Evolutionary conservation across 192 early-diverging fungal genomes (phyloP).

Genomic region (Rhizoclosmatium sp.): DNA sequence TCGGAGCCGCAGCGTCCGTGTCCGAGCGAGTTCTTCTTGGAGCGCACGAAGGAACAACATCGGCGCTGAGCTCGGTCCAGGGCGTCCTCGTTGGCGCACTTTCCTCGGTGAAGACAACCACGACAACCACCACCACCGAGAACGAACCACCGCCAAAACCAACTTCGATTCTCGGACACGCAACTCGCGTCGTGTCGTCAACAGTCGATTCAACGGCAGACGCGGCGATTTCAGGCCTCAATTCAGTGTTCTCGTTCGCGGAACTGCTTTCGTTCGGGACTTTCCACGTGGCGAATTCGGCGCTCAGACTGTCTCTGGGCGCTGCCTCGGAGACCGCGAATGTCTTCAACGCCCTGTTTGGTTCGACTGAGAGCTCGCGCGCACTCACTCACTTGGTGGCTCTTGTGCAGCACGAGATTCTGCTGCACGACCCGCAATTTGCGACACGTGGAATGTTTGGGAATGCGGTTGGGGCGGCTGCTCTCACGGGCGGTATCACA

Average conservation of each 20-base stretch:
- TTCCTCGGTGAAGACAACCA: neutral
- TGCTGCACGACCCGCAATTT: slow-evolving; percentile 46
- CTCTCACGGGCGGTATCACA: slow-evolving; percentile 75
- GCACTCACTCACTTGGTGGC: slow-evolving; percentile 85
- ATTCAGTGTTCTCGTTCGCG: slow-evolving; percentile 74
- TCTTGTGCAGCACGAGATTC: slow-evolving; percentile 76
- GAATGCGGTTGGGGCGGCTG: slow-evolving; percentile 67
- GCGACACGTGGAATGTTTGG: slow-evolving; percentile 35
- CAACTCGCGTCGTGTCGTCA: neutral
- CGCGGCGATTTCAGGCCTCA: slow-evolving; percentile 41
- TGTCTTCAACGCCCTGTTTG: slow-evolving; percentile 92
- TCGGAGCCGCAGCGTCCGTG: slow-evolving; percentile 2
- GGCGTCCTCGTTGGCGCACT: slow-evolving; percentile 22
- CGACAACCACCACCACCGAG: neutral
- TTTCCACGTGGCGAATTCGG: slow-evolving; percentile 77
- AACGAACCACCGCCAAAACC: neutral
- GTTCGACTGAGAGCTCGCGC: slow-evolving; percentile 91
- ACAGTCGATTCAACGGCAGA: slow-evolving; percentile 2
- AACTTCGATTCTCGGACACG: neutral
- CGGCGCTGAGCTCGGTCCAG: neutral
- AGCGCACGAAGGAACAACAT: slow-evolving; percentile 13
- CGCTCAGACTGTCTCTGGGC: slow-evolving; percentile 62
- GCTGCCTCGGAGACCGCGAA: slow-evolving; percentile 89
- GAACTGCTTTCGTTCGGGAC: slow-evolving; percentile 79
- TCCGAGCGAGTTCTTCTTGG: slow-evolving; percentile 17